Base-by-base conservation (phyloP, 2,329 filamentous ascomycete species). In the Ceratocystis diversiconidia region DNA sequence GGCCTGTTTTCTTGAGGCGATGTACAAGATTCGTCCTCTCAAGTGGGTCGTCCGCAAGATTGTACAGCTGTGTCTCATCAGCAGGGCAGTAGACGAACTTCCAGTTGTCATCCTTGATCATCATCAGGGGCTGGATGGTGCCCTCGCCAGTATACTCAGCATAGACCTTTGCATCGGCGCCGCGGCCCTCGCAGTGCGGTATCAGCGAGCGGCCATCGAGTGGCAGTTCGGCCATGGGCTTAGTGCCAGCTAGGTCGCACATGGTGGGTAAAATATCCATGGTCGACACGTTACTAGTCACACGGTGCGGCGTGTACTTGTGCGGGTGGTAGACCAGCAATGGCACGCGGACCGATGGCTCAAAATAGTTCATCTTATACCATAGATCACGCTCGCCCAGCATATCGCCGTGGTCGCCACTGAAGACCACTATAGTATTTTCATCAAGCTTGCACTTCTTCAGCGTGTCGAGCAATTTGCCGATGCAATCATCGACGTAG, bases 351-450 rank as follows among this genome's bases (percentile, higher is more conserved):
- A 90, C 90, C 12, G 90, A 95, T 50, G 87, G 87, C 80, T 96
- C 92, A 72, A 91, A 96, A 82, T 94, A 96, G 73, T 85, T 90
- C 92, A 96, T 96, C 81, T 96, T 96, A 80, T 96, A 92, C 92
- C 92, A 96, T 60, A 96, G 79, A 5, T 89, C 88, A 64, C 90
- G 86, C 79, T 96, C 92, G 67, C 92, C 92, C 6, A 96, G 83
- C 92, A 96, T 96, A 75, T 96, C 92, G 65, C 92, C 92, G 72
- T 96, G 92, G 73, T 96, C 92, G 57, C 92, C 91, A 67, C 88
- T 92, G 77, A 96, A 96, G 70, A 96, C 85, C 71, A 96, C 80
- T 71, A 96, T 91, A 12, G 92, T 96, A 75, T 96, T 85, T 43
- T 95, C 85, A 68, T 86, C 86, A 57, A 96, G 79, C 5, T 86